Evolutionary conservation across 441 rosid genomes (phyloP), one percentile per base, ranked within the genome.

Genomic region (Jatropha podagrica): DNA sequence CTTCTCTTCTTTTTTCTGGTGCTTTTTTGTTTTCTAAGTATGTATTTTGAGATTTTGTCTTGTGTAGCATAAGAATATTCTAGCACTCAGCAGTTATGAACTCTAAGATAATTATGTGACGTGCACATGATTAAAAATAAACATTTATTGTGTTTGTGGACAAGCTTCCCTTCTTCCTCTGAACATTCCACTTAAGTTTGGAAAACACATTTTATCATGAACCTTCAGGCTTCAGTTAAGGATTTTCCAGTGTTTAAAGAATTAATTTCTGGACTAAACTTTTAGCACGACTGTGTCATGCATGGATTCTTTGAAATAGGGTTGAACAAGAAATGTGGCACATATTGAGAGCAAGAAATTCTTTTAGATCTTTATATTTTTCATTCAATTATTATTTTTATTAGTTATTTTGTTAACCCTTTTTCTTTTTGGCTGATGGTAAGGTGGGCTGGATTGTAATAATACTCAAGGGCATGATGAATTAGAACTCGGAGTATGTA

Each of bases 401-500:
- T 32, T 32, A 14, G 70, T 64, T 74, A 32, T 67, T 76, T 62
- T 72, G 6, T 65, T 51, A 63, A 64, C 52, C 56, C 40, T 65
- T 63, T 81, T 66, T 32, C 20, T 54, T n/a, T 12, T 40, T 74
- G 4, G 46, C 9, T 69, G 72, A 55, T 72, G 66, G 44, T 73
- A 65, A 90, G 95, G 92, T 85, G 95, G 88, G 78, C 80, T 87
- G 76, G 82, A 86, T 69, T 79, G 81, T 73, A 77, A 71, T 72
- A 54, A 62, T 76, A 72, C 79, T 78, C 88, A 17, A 68, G 84
- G 80, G 69, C 92, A 85, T 73, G 86, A 81, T 68, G 91, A 82
- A 68, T 76, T 91, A 58, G 89, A 85, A 79, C 87, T 90, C 68
- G 93, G 89, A 58, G 98, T 92, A 88, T 72, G 96, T 84, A 58